Percentiles rank a stretch among this genome's conserved stretches.
Conservation (phyloP, 495 filamentous ascomycete species). For the Penicillium simplicissimum region DNA sequence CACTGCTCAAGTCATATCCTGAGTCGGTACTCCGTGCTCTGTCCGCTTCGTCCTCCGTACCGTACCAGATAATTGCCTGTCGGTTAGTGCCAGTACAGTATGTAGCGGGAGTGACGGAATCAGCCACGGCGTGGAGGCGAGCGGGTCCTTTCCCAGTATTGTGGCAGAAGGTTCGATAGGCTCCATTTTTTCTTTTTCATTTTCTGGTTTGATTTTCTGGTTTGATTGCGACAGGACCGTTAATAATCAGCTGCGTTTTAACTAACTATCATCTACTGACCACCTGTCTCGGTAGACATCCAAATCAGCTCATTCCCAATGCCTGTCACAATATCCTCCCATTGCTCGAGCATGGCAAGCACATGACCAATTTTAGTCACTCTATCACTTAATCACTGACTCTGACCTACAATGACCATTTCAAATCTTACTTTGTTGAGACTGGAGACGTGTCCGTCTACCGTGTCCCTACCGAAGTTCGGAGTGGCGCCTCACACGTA, state of each 20-base stretch:
- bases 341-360: neutral
- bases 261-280: neutral
- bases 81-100: no score
- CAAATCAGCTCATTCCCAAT: no score
- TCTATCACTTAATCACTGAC: neutral
- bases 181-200: slow-evolving; percentile 1
- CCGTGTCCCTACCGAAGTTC: slow-evolving; percentile 2
- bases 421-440: neutral
- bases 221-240: neutral
- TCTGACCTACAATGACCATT: neutral
- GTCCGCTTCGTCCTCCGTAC: no score
- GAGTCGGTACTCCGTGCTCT: no score
- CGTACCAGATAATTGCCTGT: no score
- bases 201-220: neutral
- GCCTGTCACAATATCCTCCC: neutral
- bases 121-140: slow-evolving; percentile 19
- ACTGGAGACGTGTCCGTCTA: neutral
- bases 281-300: no score
- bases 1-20: no score
- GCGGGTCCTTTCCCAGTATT: slow-evolving; percentile 15
- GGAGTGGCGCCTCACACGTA: slow-evolving; percentile 10
- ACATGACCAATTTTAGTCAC: neutral
- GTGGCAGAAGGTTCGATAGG: slow-evolving; percentile 24
- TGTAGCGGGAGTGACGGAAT: slow-evolving; percentile 28
- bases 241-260: neutral